These are phyloP conservation scores for Nannizzia gypsea DNA, from an alignment of 2,329 filamentous ascomycete species.

Conservation along the genomic window DNA sequence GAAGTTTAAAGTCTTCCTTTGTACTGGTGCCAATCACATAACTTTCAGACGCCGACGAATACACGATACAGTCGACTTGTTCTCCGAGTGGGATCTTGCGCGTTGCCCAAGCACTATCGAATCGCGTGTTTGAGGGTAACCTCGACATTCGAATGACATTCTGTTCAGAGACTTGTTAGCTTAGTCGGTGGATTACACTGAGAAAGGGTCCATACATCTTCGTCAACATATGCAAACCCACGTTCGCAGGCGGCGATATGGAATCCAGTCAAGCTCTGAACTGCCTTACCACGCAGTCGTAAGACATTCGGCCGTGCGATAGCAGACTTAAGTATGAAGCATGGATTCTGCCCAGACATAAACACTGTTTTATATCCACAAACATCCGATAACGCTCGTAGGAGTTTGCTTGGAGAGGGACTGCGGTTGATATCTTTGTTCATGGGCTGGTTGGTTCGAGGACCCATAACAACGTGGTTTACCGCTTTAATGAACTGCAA, in stretches of 20 bases:
- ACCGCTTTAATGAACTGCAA: constrained; percentile 66
- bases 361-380: constrained; percentile 72
- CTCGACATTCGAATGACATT: constrained; percentile 64
- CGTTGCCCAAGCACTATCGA: constrained; percentile 66
- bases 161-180: constrained; percentile 21
- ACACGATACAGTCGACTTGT: constrained; percentile 62
- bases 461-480: constrained; percentile 41
- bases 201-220: constrained; percentile 27
- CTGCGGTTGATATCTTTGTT: background rate
- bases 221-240: constrained; percentile 74
- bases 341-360: constrained; percentile 65
- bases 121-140: constrained; percentile 54
- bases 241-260: constrained; percentile 64
- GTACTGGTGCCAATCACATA: constrained; percentile 66
- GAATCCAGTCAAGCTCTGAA: constrained; percentile 62
- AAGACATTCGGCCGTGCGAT: constrained; percentile 65
- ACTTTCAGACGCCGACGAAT: constrained; percentile 60
- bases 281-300: constrained; percentile 55
- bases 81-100: constrained; percentile 58
- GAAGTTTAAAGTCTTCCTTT: constrained; percentile 63
- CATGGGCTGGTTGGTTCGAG: background rate
- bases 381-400: constrained; percentile 41
- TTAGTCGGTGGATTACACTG: background rate
- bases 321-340: constrained; percentile 71
- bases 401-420: constrained; percentile 30